phyloP scores from a whole-genome alignment of 371 early-diverging fungal species.

The Syncephalastrum monosporum region DNA sequence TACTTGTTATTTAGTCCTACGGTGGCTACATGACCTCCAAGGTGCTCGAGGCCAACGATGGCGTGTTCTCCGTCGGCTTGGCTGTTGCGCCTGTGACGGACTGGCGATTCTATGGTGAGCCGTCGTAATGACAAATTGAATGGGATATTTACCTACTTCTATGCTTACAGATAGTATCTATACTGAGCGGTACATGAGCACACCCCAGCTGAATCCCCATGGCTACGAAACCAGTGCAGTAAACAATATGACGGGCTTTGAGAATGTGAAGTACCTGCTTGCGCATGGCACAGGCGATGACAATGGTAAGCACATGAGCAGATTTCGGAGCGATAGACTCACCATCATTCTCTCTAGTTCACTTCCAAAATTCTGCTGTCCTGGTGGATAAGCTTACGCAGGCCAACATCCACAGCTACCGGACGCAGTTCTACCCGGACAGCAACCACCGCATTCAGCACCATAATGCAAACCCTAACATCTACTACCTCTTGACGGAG shows the following conservation, averaged over 20 bases:
- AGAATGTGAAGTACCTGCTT: slow-evolving; percentile 73
- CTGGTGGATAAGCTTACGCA: slow-evolving; percentile 51
- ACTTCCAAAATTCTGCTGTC: slow-evolving; percentile 67
- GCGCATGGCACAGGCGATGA: slow-evolving; percentile 95
- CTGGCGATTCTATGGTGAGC: slow-evolving; percentile 77
- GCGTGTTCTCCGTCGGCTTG: slow-evolving; percentile 83
- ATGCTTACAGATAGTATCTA: slow-evolving; percentile 77
- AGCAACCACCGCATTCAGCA: slow-evolving; percentile 86
- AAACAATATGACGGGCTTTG: slow-evolving; percentile 80
- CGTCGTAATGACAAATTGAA: neutral
- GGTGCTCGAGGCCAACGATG: slow-evolving; percentile 80
- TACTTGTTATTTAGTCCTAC: slow-evolving; percentile 64
- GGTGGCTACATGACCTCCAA: slow-evolving; percentile 92
- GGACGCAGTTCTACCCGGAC: slow-evolving; percentile 85
- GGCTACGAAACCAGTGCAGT: slow-evolving; percentile 86
- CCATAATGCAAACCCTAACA: slow-evolving; percentile 66
- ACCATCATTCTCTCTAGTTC: slow-evolving; percentile 45
- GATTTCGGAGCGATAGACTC: no score
- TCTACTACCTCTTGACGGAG: slow-evolving; percentile 50
- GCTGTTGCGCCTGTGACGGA: slow-evolving; percentile 97
- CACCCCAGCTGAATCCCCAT: slow-evolving; percentile 70
- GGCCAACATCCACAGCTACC: slow-evolving; percentile 72
- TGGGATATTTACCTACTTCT: neutral
- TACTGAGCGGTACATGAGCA: slow-evolving; percentile 96
- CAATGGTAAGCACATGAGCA: slow-evolving; percentile 38